phyloP scores from a whole-genome alignment of 2,329 filamentous ascomycete species.

The Thielaviopsis euricoi region DNA sequence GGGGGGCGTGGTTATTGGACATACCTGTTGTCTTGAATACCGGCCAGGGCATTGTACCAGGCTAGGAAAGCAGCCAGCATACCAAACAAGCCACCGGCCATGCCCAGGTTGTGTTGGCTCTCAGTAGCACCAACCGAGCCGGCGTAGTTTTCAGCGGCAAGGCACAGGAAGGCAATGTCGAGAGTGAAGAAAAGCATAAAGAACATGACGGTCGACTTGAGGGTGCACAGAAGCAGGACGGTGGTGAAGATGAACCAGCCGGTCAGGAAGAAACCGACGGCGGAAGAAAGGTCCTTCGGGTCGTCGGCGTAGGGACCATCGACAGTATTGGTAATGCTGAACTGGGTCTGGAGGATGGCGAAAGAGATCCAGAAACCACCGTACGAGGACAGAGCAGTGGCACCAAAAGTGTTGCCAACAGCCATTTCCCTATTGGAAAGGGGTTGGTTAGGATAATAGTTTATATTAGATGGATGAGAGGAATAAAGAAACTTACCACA shows the following conservation, averaged over 20 bases:
- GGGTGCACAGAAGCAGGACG: constrained; percentile 54
- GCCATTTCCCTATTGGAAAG: constrained; percentile 54
- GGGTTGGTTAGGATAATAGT: not conserved
- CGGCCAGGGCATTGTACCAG: constrained; percentile 76
- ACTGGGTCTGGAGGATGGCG: constrained; percentile 53
- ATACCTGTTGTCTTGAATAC: constrained; percentile 57
- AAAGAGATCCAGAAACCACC: constrained; percentile 74
- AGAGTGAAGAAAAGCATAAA: constrained; percentile 63
- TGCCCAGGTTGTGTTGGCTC: constrained; percentile 36
- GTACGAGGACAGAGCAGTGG: constrained; percentile 64
- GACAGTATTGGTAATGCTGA: constrained; percentile 33
- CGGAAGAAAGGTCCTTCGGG: constrained; percentile 34
- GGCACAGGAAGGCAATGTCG: constrained; percentile 58
- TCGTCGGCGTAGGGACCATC: constrained; percentile 30
- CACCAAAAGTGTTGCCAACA: constrained; percentile 75
- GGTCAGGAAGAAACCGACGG: constrained; percentile 57
- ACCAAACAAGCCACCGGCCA: constrained; percentile 65
- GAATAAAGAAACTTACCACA: constrained; percentile 50
- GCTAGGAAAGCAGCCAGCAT: constrained; percentile 64
- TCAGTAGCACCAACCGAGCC: constrained; percentile 31
- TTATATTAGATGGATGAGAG: not conserved
- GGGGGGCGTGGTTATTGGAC: too few species aligned
- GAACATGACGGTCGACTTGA: constrained; percentile 64
- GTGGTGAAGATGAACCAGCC: constrained; percentile 80
- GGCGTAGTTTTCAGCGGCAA: constrained; percentile 46